Evolutionary conservation across 139 green algal species (phyloP).

Genomic region (Haematococcus sp.): DNA sequence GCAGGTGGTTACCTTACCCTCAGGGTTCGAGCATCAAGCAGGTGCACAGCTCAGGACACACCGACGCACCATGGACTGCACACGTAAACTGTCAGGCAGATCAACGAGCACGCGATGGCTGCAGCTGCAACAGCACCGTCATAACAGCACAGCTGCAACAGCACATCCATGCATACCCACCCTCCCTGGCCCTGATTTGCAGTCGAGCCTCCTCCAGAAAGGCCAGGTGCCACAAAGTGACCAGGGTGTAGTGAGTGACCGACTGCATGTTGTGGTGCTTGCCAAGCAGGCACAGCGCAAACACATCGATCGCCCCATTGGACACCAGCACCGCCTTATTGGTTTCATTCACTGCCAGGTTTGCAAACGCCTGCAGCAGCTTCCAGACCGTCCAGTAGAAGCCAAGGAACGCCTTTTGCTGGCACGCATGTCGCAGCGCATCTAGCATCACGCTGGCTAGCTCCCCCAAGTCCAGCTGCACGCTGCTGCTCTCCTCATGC

Average conservation of each 20-base stretch:
- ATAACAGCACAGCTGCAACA: too few species aligned
- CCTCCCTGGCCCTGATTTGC: slow-evolving; percentile 9
- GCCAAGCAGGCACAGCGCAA: slow-evolving; percentile 9
- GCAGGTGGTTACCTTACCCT: too few species aligned
- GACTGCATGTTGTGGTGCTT: slow-evolving; percentile 11
- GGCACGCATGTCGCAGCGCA: slow-evolving; percentile 8
- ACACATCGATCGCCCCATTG: neutral
- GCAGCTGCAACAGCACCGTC: too few species aligned
- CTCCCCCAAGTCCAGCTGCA: slow-evolving; percentile 19
- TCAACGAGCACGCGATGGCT: too few species aligned
- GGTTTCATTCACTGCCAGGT: slow-evolving; percentile 28
- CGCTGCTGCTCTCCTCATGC: slow-evolving; percentile 23
- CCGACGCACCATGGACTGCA: too few species aligned
- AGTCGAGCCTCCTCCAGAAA: slow-evolving; percentile 17
- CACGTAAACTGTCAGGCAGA: too few species aligned
- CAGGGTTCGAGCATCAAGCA: too few species aligned
- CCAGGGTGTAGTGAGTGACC: slow-evolving; percentile 25
- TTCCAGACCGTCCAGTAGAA: slow-evolving; percentile 37
- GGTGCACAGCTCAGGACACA: too few species aligned
- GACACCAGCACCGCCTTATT: slow-evolving; percentile 25
- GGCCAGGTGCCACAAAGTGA: slow-evolving; percentile 28
- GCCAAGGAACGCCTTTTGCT: slow-evolving; percentile 20
- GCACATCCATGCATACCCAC: neutral
- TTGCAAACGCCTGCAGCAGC: slow-evolving; percentile 27
- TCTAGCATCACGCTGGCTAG: slow-evolving; percentile 22